phyloP scores from a whole-genome alignment of 1,284 basidiomycete species.

The Malassezia vespertilionis region DNA sequence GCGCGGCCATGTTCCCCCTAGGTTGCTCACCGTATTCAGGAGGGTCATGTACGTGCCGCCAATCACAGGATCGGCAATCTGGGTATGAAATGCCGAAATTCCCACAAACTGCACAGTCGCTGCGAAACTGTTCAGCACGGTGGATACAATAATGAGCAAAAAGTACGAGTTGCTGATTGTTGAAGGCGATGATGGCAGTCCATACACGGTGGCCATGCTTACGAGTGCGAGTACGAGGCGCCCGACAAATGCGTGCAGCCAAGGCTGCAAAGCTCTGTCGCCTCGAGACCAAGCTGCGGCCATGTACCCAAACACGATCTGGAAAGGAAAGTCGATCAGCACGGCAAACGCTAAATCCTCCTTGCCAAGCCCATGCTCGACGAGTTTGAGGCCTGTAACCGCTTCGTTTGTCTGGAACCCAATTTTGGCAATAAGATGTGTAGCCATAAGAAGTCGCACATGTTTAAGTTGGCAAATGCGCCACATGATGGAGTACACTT shows the following conservation, averaged over 20 bases:
- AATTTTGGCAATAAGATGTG: conserved; percentile 87
- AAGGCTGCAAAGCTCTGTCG: conserved; percentile 51
- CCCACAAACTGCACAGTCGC: conserved; percentile 97
- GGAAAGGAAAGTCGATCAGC: conserved; percentile 94
- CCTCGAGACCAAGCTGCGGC: conserved; percentile 68
- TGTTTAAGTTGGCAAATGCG: conserved; percentile 81
- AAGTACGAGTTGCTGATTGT: conserved; percentile 62
- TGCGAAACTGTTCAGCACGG: conserved; percentile 72
- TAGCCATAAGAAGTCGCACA: conserved; percentile 72
- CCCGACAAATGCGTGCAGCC: conserved; percentile 85
- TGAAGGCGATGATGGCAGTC: conserved; percentile 69
- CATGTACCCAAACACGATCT: conserved; percentile 90
- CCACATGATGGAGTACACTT: conserved; percentile 91
- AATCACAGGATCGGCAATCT: conserved; percentile 89
- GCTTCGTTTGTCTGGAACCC: conserved; percentile 93
- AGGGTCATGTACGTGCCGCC: conserved; percentile 60
- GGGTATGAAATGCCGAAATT: conserved; percentile 93
- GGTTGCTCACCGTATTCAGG: conserved; percentile 88
- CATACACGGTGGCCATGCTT: conserved; percentile 68
- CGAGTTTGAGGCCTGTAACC: conserved; percentile 80
- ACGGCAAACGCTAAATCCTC: conserved; percentile 92
- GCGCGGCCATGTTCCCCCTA: conserved; percentile 95
- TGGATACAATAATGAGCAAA: conserved; percentile 63
- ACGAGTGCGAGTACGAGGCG: conserved; percentile 61
- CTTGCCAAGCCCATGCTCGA: conserved; percentile 88